Evolutionary conservation across 1,139 yeast genomes (phyloP), one percentile per base, ranked within the genome.

Genomic region (Saccharomyces hybrid): DNA sequence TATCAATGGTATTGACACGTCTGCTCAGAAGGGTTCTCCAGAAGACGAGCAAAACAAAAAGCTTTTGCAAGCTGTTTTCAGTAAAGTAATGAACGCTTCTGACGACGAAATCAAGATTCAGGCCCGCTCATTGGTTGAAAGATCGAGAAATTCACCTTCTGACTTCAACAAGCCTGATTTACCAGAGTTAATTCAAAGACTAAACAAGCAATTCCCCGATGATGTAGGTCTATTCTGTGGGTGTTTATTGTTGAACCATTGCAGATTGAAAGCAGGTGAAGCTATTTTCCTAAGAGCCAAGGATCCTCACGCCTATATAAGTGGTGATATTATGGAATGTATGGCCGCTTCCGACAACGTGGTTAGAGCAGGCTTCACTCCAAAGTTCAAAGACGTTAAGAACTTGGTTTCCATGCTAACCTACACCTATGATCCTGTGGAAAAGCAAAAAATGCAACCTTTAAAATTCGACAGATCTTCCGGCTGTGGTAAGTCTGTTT

Each of bases 281-380:
- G 98, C 97, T 58, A 89, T 95, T 85, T 93, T 91, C 70, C 78
- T 93, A 70, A 89, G 88, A 70, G 99, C 99, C 51, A 89, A 90
- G 75, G 98, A 90, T 71, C 98, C 98, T 27, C 99, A 93, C 71
- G 99, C 99, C 38, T 93, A 95, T 74, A 93, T 93, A 61, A 80
- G 86, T 54, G 99, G 99, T 61, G 98, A 93, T 71, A 93, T 93
- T 63, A 91, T 93, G 67, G 99, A 93, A 75, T 95, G 99, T 76
- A 93, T 93, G 99, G 99, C 99, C 51, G 97, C 98, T 11, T 86
- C 96, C 46, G 99, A 93, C 71, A 93, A 93, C 67, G 99, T 93
- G 56, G 97, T 93, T 50, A 83, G 99, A 73, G 96, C 98, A 6
- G 99, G 99, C 8, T 93, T 93, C 77, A 93, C 99, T 13, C 99